A percentile compares a stretch with the other conserved stretches of the same genome.
These are phyloP conservation scores for Mycena haematopus DNA, from an alignment of 768 basidiomycete species.

Conservation along the genomic window DNA sequence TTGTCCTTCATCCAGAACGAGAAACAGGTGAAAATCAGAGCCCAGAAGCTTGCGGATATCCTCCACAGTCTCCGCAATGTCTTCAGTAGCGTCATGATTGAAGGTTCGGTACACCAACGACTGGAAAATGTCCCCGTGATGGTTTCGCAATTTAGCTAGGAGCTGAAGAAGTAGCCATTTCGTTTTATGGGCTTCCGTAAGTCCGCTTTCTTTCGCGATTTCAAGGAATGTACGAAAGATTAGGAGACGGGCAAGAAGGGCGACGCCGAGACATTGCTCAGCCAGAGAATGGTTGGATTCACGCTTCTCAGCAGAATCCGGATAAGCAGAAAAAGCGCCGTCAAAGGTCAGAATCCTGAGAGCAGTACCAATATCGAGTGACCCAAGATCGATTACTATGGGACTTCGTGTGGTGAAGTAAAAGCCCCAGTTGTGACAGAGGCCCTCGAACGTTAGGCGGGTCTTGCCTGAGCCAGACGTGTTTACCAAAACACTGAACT, in stretches of 20 bases:
- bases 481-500: conserved; percentile 15
- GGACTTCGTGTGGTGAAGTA: conserved; percentile 1
- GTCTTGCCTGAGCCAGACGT: conserved; percentile 23
- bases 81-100: not conserved
- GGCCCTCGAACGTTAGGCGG: conserved; percentile 14
- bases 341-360: not conserved
- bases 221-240: not conserved
- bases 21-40: not conserved
- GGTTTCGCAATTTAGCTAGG: not conserved
- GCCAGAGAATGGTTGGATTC: not conserved
- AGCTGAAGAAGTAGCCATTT: not conserved
- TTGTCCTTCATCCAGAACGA: not conserved
- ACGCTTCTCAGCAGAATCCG: not conserved
- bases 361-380: not conserved
- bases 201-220: not conserved
- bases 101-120: not conserved
- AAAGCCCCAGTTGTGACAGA: conserved; percentile 19
- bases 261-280: not conserved
- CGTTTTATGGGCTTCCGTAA: not conserved
- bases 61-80: not conserved
- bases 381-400: not conserved
- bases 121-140: not conserved
- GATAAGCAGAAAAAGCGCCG: not conserved
- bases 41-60: not conserved
- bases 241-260: not conserved